These are phyloP conservation scores for Solanum ahanhuiri DNA, from an alignment of 257 asterid genomes.

Conservation along the genomic window DNA sequence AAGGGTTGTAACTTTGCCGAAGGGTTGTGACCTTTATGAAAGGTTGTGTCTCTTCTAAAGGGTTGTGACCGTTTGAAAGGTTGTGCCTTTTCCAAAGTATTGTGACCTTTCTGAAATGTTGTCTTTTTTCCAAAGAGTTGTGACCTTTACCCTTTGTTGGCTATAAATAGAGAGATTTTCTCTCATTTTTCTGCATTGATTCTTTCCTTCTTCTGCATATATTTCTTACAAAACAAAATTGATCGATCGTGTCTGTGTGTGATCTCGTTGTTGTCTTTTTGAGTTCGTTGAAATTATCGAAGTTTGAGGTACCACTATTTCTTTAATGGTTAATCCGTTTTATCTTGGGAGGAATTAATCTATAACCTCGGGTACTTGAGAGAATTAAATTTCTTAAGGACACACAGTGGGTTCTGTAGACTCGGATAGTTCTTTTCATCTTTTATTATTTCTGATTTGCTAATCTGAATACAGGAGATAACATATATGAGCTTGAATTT, in stretches of 20 bases:
- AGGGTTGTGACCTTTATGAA: neutral
- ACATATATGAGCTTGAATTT: neutral
- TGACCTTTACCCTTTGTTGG: neutral
- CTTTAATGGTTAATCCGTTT: neutral
- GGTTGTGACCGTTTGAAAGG: neutral
- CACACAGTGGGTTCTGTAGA: fast-evolving
- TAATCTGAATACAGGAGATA: no score
- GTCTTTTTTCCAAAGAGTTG: neutral
- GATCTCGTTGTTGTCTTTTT: neutral
- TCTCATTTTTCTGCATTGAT: neutral
- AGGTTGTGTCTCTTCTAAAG: no score
- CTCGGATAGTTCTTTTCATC: neutral
- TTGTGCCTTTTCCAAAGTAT: neutral
- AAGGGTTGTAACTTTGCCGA: no score
- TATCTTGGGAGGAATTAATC: neutral
- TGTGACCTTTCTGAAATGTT: neutral
- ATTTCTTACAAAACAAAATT: neutral
- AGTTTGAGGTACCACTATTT: neutral
- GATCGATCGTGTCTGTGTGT: neutral
- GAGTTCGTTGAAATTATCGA: neutral
- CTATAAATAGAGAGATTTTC: neutral
- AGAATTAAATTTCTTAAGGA: no score
- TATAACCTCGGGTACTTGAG: neutral
- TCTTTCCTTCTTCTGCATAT: neutral
- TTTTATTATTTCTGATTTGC: no score